phyloP scores from a whole-genome alignment of 305 asterid genomes.

The Solanum hybrid region DNA sequence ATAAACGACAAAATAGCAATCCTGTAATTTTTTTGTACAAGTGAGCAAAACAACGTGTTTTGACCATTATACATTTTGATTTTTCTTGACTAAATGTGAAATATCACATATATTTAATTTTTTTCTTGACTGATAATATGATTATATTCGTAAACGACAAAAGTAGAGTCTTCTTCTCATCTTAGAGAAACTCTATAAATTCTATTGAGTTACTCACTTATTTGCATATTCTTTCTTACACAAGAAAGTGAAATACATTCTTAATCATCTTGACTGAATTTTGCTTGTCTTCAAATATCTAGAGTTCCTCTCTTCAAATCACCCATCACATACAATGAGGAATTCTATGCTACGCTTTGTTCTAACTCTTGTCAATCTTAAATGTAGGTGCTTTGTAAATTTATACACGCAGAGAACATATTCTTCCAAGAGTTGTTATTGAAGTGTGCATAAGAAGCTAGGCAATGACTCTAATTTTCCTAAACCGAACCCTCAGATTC shows the following conservation, averaged over 20 bases:
- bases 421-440: constrained; percentile 24
- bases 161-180: neutral
- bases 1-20: neutral
- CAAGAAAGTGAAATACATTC: neutral
- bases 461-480: constrained; percentile 10
- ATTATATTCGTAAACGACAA: neutral
- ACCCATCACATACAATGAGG: no score
- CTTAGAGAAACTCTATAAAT: neutral
- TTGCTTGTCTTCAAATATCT: no score
- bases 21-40: neutral
- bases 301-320: no score
- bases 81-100: neutral
- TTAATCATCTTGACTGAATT: neutral
- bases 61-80: neutral
- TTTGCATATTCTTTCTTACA: neutral
- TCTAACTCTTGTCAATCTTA: no score
- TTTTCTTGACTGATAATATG: neutral
- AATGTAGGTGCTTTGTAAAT: no score
- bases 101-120: neutral
- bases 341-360: no score
- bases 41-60: neutral
- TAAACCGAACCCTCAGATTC: neutral
- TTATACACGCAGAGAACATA: neutral
- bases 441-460: constrained; percentile 18
- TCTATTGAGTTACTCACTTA: neutral